phyloP scores from a whole-genome alignment of 2,329 filamentous ascomycete species.

The Stromatinia cepivora region DNA sequence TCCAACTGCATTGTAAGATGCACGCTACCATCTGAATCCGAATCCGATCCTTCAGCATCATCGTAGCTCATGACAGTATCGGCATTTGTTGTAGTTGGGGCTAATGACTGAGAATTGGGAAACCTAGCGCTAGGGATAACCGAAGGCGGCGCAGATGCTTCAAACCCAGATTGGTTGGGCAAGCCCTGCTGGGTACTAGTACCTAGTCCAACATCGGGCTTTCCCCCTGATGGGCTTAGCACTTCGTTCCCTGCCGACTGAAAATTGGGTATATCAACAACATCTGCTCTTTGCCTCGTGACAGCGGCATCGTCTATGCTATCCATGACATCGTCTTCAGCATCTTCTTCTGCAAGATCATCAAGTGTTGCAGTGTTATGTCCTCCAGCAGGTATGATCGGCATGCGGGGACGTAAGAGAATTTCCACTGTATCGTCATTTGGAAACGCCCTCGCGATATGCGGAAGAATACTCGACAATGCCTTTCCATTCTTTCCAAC shows the following conservation, averaged over 20 bases:
- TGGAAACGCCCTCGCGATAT: slow-evolving; percentile 67
- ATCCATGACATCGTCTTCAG: slow-evolving; percentile 9
- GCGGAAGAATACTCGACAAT: slow-evolving; percentile 75
- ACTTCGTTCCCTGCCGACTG: neutral
- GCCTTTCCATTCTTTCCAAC: slow-evolving; percentile 61
- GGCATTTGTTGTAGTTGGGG: neutral
- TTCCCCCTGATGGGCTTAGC: no score
- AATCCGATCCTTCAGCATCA: slow-evolving; percentile 9
- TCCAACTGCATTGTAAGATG: slow-evolving; percentile 23
- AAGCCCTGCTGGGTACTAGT: neutral
- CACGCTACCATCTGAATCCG: slow-evolving; percentile 20
- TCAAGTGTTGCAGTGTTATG: neutral
- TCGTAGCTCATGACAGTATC: slow-evolving; percentile 15
- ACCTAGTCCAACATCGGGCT: neutral
- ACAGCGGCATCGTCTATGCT: neutral
- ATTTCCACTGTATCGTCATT: slow-evolving; percentile 68
- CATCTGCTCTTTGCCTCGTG: neutral
- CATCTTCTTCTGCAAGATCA: slow-evolving; percentile 6
- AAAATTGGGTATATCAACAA: neutral
- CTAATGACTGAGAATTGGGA: neutral
- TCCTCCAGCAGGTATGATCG: slow-evolving; percentile 41
- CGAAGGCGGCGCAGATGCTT: neutral
- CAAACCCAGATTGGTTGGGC: neutral
- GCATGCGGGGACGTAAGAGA: slow-evolving; percentile 57
- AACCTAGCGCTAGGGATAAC: neutral